Conservation (phyloP, 2,329 filamentous ascomycete genomes). For the Akanthomyces muscarius region DNA sequence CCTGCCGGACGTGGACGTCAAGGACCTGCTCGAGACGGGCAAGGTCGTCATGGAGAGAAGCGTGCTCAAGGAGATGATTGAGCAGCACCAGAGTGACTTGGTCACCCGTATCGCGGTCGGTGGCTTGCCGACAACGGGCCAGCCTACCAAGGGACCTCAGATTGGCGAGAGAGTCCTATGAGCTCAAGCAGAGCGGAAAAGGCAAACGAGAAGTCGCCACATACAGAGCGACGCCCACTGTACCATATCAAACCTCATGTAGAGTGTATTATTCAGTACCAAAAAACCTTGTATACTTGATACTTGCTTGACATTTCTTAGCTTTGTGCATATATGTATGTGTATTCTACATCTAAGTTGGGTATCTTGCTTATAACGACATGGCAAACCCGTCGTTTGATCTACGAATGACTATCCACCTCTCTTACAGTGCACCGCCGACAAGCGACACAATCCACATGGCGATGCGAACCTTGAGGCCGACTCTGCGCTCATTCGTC, state of each 20-base stretch:
- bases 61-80: slow-evolving; percentile 72
- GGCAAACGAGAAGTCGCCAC: background rate
- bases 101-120: slow-evolving; percentile 44
- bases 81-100: slow-evolving; percentile 66
- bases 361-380: background rate
- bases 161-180: slow-evolving; percentile 38
- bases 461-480: slow-evolving; percentile 76
- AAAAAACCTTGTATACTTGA: slow-evolving; percentile 8
- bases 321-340: too few species aligned
- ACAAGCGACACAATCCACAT: slow-evolving; percentile 91
- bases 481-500: slow-evolving; percentile 75
- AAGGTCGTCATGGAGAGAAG: slow-evolving; percentile 81
- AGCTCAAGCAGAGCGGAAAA: too few species aligned
- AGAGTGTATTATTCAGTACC: slow-evolving; percentile 17
- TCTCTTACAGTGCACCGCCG: slow-evolving; percentile 72
- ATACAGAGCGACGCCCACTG: background rate
- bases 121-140: slow-evolving; percentile 34
- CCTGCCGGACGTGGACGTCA: slow-evolving; percentile 84
- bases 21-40: slow-evolving; percentile 82
- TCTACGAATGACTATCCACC: background rate
- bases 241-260: slow-evolving; percentile 12
- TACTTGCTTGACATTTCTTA: background rate
- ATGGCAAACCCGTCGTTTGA: background rate
- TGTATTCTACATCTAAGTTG: slow-evolving; percentile 4
- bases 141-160: slow-evolving; percentile 31